Evolutionary conservation across 1,284 basidiomycete species (phyloP).

Genomic region (Earliella scabrosa): DNA sequence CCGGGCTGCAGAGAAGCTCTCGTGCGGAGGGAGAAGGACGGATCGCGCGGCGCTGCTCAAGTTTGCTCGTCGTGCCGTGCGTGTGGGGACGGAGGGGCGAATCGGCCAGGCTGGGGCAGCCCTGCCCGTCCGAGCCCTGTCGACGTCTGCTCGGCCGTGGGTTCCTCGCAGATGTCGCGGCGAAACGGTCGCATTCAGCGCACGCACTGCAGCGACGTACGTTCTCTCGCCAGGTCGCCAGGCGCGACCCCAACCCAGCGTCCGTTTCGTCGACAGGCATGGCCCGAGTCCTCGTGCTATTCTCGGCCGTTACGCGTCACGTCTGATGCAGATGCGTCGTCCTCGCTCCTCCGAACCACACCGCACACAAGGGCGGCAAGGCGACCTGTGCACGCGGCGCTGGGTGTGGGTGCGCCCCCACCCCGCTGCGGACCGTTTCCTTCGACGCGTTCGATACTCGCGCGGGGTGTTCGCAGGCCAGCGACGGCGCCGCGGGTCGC

Average conservation of each 20-base stretch:
- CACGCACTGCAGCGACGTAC: no score
- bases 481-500: conserved; percentile 7
- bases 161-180: conserved; percentile 20
- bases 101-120: conserved; percentile 4
- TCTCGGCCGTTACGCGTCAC: no score
- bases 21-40: no score
- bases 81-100: conserved; percentile 10
- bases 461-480: conserved; percentile 11
- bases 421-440: not conserved
- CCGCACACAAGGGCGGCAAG: not conserved
- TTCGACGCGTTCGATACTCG: not conserved
- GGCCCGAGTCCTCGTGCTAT: no score
- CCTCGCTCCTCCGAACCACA: no score
- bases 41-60: no score
- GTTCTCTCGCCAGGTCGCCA: no score
- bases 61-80: no score
- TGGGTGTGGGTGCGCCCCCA: conserved; percentile 12
- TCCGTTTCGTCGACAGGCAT: no score
- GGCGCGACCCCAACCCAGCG: no score
- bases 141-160: conserved; percentile 10
- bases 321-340: no score
- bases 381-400: conserved; percentile 9
- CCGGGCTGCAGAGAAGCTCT: no score
- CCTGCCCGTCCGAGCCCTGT: conserved; percentile 6
- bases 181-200: conserved; percentile 17